Evolutionary conservation across 1,139 yeast genomes (phyloP), one percentile per base, ranked within the genome.

Genomic region (Debaryomycetaceae sp.): DNA sequence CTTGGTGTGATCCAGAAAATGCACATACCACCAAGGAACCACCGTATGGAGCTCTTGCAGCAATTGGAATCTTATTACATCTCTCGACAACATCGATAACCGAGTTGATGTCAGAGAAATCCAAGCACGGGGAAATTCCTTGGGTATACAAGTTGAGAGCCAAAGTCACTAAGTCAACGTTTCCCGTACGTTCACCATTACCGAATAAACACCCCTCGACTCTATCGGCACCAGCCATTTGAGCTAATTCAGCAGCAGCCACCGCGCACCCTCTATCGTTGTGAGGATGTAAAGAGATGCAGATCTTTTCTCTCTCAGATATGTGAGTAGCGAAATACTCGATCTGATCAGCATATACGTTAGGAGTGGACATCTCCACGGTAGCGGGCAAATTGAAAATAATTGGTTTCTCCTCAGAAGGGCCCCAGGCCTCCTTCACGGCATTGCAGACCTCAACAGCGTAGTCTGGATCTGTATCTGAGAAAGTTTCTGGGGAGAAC

Each of bases 251-350:
- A 11, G 97, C 85, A 22, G 98, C 98, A 14, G 98, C 98, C 39
- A 93, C 98, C 48, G 96, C 97, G 68, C 97, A 90, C 34, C 98
- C 98, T 66, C 98, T 83, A 67, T 93, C 98, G 58, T 93, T 93
- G 71, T 93, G 99, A 42, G 96, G 88, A 65, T 93, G 99, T 41
- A 93, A 81, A 24, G 98, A 91, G 46, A 93, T 83, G 60, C 95
- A 83, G 37, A 91, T 82, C 57, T 82, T 87, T 55, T 89, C 95
- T 59, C 98, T 84, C 60, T 91, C 86, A 39, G 85, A 65, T 46
- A 93, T 86, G 57, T 85, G 78, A 24, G 83, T 83, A 51, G 85
- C 72, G 62, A 93, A 93, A 65, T 86, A 90, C 70, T 93, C 99
- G 52, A 93, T 83, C 72, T 91, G 98, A 68, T 93, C 98, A 43